These are phyloP conservation scores for Neotropicomus parvogracilis DNA, from an alignment of 1,284 basidiomycete species.

Conservation along the genomic window DNA sequence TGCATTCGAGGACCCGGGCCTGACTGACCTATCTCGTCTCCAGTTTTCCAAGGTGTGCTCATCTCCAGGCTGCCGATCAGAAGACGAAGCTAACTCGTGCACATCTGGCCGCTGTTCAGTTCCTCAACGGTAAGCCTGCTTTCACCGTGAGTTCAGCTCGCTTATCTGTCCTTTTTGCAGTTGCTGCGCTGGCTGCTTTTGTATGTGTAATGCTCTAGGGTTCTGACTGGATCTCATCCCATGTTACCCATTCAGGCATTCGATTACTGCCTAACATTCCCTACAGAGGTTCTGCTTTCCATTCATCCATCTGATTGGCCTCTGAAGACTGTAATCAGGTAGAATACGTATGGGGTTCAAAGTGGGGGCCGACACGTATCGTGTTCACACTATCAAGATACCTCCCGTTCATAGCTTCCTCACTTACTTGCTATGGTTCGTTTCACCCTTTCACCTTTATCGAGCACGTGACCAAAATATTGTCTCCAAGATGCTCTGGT, in stretches of 20 bases:
- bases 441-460: not conserved
- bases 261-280: conserved; percentile 25
- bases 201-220: conserved; percentile 12
- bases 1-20: not conserved
- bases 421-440: conserved; percentile 19
- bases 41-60: conserved; percentile 23
- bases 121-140: conserved; percentile 20
- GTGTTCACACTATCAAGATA: conserved; percentile 30
- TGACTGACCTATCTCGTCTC: conserved; percentile 14
- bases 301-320: not conserved
- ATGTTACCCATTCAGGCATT: conserved; percentile 5
- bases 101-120: conserved; percentile 6
- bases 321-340: conserved; percentile 16
- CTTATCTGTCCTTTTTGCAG: conserved; percentile 6
- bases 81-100: not conserved
- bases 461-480: not conserved
- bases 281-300: conserved; percentile 13
- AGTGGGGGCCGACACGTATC: conserved; percentile 22
- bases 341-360: conserved; percentile 25
- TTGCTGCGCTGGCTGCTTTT: conserved; percentile 21
- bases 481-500: conserved; percentile 10
- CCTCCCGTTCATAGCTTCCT: conserved; percentile 18
- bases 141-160: not conserved
- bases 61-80: not conserved
- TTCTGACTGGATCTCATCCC: not conserved